These are phyloP conservation scores for Luzula sylvatica DNA, from an alignment of 176 grass and related monocot genomes.

Conservation along the genomic window DNA sequence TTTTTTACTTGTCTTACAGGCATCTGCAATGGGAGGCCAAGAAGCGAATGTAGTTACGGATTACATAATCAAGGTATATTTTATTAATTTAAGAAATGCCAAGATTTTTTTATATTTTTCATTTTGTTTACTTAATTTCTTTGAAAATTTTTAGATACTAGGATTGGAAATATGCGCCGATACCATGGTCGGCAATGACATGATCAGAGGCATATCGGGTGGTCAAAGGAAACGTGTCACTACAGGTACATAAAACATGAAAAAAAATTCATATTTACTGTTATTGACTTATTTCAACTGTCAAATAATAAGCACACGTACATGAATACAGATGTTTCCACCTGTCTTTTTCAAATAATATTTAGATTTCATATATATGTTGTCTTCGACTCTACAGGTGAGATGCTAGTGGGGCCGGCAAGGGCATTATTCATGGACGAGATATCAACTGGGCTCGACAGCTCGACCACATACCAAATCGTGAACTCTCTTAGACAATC, in stretches of 20 bases:
- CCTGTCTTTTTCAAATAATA: neutral
- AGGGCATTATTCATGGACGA: slow-evolving; percentile 93
- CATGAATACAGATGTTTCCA: too few species aligned
- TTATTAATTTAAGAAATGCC: neutral
- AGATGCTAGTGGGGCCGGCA: slow-evolving; percentile 86
- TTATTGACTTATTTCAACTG: too few species aligned
- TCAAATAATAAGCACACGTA: too few species aligned
- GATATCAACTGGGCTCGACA: slow-evolving; percentile 94
- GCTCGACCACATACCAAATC: slow-evolving; percentile 86
- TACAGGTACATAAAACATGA: slow-evolving; percentile 37
- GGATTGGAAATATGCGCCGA: slow-evolving; percentile 79
- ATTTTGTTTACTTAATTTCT: slow-evolving; percentile 1
- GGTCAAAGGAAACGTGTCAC: slow-evolving; percentile 86
- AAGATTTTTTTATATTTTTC: neutral
- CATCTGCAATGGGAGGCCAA: slow-evolving; percentile 23
- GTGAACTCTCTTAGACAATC: slow-evolving; percentile 82
- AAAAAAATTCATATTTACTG: neutral
- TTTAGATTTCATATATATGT: neutral
- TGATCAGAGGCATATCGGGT: slow-evolving; percentile 85
- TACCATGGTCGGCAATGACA: slow-evolving; percentile 83
- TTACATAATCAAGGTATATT: slow-evolving; percentile 34
- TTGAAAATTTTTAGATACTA: slow-evolving; percentile 45
- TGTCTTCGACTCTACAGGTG: slow-evolving; percentile 37
- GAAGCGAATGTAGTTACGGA: slow-evolving; percentile 31
- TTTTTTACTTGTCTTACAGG: slow-evolving; percentile 1